Evolutionary conservation across 192 early-diverging fungal species (phyloP), one percentile per base, ranked within the genome.

Genomic region (Funneliformis geosporum): DNA sequence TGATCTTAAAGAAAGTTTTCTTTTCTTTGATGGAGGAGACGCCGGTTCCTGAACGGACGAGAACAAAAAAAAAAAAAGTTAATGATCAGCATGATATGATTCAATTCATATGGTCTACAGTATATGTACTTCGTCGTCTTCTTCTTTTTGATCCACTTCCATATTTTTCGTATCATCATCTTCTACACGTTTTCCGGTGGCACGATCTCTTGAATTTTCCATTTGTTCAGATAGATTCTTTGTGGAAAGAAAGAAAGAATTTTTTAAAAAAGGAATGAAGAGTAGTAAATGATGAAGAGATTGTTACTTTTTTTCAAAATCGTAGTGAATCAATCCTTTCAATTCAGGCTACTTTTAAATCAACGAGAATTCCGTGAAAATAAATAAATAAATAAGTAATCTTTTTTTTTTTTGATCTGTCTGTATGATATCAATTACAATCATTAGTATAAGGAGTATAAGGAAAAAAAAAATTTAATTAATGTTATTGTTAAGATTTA

Each of bases 401-500:
- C n/a, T n/a, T 50, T 16, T 50, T 50, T 50, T 16, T 50, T 50
- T 50, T 47, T 47, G n/a, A n/a, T n/a, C n/a, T n/a, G n/a, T 16
- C 47, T 16, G 16, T 16, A 50, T 50, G 46, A 47, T 47, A 47
- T 6, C 75, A 79, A 64, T 84, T 83, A 38, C 80, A 81, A 23
- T 84, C 71, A 73, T 84, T 83, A 75, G 33, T 0, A 2, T 33
- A 81, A 86, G 25, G 84, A 83, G 65, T 93, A 82, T 78, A 94
- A 75, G 33, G 27, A 88, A 88, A 46, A 94, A 83, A 27, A 92
- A 80, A n/a, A n/a, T n/a, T n/a, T 80, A 93, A 91, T 75, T 91
- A 50, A 50, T 50, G 12, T 5, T 55, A 55, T 55, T 55, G 43
- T 91, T 73, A 93, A 91, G 91, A 94, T 94, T 38, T 93, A 80